Base-by-base conservation (phyloP, 306 rosid genomes). In the Adenanthera pavonina region DNA sequence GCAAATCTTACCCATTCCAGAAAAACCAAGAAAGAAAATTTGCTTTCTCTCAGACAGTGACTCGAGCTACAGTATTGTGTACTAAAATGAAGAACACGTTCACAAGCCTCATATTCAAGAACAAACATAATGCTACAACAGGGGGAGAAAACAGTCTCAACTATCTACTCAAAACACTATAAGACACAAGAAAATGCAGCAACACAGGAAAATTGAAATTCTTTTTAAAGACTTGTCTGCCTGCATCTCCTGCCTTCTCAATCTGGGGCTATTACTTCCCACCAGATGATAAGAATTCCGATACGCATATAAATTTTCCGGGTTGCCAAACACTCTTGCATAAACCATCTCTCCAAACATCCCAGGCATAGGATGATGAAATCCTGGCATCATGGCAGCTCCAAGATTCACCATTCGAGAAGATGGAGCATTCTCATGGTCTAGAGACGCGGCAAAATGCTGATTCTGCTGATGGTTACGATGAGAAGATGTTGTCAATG, bases 161-260 rank as follows among this genome's bases (percentile, higher is more conserved):
- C 12, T 47, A 6, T 66, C 53, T 3, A 25, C 25, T 92, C 53
- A 95, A 84, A 95, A 95, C 62, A 95, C 91, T 1, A 93, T 9
- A 62, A 95, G 96, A 83, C 98, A 95, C 40, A 95, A 79, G 75
- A 95, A 82, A 54, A 90, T 79, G 83, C 97, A 95, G 75, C 97
- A 95, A 54, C 92, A 86, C 15, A 95, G 89, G 85, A 95, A 95
- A 72, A 92, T 64, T 11, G 98, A 93, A 81, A 95, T 81, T 85
- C 99, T 93, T 78, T 86, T 92, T 67, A 95, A 83, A 2, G 90
- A 95, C 77, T 92, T 95, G 52, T 90, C 87, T 54, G 89, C 92
- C 89, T 92, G 92, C 88, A 93, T 86, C 85, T 95, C 95, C 43
- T 82, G 97, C 85, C 97, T 93, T 82, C 98, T 92, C 87, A 90